Evolutionary conservation across 306 rosid species (phyloP), one percentile per base, ranked within the genome.

Genomic region (Castanea mollissima): DNA sequence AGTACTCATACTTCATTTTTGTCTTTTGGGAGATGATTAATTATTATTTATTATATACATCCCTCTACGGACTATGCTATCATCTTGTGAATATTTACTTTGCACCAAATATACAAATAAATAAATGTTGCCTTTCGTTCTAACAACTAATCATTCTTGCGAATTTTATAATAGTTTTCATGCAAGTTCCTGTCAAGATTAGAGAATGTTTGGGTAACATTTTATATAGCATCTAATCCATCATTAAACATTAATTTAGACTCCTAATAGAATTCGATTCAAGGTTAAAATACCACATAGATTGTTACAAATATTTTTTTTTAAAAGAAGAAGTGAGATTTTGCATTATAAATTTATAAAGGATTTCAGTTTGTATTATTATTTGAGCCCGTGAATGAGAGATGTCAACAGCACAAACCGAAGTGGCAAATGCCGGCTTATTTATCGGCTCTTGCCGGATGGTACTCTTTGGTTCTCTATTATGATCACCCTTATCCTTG

Each of bases 281-380:
- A 68, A 55, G 54, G 57, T 76, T 86, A 74, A 69, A 86, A 77
- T 77, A 80, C 27, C 21, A 74, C 57, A 38, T 78, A 72, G 78
- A 83, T 68, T 65, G 41, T 51, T 6, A 67, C 18, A 19, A 41
- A 58, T 29, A 6, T 71, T 3, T 57, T 71, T 71, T 31, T 25
- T 12, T 23, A 4, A 9, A 38, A 38, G 46, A 38, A 41, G 46
- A 41, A 67, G 72, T 35, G 16, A 31, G 69, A 54, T 32, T 62
- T 62, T 32, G 62, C 44, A 4, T 31, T 46, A 4, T 31, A 34
- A 19, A 73, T 57, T 46, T 55, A 3, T 58, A 71, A 23, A 44
- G 16, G 34, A 65, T 67, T 51, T 6, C 51, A 3, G 64, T 63
- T 25, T 27, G 18, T 44, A 64, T 64, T 4, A 29, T 12, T 32